Conservation (phyloP, 1,284 basidiomycete genomes). For the Mycena citricolor region DNA sequence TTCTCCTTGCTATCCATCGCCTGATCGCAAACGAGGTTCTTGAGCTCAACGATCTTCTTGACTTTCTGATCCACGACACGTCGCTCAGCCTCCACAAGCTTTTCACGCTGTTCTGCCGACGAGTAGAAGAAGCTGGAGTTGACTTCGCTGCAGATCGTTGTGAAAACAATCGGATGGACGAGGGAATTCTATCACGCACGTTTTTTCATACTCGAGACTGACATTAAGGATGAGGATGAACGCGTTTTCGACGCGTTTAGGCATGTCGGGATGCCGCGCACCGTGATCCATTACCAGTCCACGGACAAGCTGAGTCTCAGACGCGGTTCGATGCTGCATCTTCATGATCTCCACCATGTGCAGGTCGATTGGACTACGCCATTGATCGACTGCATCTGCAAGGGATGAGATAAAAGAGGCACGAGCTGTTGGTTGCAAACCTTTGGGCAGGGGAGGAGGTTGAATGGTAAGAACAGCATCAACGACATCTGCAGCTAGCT, state of each 20-base stretch:
- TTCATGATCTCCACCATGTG: slow-evolving; percentile 99
- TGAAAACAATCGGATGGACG: slow-evolving; percentile 21
- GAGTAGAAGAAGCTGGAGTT: slow-evolving; percentile 99
- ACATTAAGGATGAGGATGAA: slow-evolving; percentile 97
- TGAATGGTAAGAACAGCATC: slow-evolving; percentile 94
- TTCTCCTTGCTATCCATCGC: slow-evolving; percentile 79
- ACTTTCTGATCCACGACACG: slow-evolving; percentile 94
- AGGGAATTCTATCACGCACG: slow-evolving; percentile 58
- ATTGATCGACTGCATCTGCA: slow-evolving; percentile 62
- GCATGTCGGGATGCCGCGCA: slow-evolving; percentile 98
- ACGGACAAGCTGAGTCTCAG: slow-evolving; percentile 95
- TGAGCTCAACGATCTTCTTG: slow-evolving; percentile 96
- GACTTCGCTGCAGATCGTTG: slow-evolving; percentile 74
- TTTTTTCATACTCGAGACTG: slow-evolving; percentile 99
- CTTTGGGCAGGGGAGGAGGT: slow-evolving; percentile 62
- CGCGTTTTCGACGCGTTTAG: slow-evolving; percentile 96
- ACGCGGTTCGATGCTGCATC: slow-evolving; percentile 99
- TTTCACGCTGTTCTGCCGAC: slow-evolving; percentile 97
- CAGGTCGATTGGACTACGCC: slow-evolving; percentile 90
- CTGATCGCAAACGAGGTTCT: slow-evolving; percentile 95
- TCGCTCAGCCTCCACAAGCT: slow-evolving; percentile 97
- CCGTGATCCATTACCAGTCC: slow-evolving; percentile 97
- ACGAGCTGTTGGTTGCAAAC: slow-evolving; percentile 35
- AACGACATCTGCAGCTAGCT: slow-evolving; percentile 90
- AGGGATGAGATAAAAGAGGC: slow-evolving; percentile 21